Percentiles rank a stretch among this genome's conserved stretches.
Conservation (phyloP, 163 green algal genomes). For the Coccomyxa subellipsoidea region DNA sequence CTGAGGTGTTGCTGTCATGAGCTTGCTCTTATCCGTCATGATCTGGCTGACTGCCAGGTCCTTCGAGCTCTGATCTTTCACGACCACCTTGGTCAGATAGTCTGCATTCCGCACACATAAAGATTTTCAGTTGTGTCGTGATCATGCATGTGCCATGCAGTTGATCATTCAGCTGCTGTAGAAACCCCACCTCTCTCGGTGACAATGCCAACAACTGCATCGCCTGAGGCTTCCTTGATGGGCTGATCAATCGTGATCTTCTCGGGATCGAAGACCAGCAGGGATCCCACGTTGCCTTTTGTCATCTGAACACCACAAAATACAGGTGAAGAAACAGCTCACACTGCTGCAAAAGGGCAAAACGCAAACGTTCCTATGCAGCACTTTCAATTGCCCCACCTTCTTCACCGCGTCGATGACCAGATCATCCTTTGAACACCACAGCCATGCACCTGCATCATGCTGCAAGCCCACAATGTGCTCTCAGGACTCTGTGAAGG, state of each 20-base stretch:
- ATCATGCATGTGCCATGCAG: too few relatives aligned
- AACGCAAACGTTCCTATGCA: background rate
- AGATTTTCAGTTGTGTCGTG: too few relatives aligned
- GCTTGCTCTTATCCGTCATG: constrained; percentile 49
- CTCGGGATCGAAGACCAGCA: constrained; percentile 56
- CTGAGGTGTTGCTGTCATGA: constrained; percentile 51
- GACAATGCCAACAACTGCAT: constrained; percentile 64
- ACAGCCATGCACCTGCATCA: constrained; percentile 52
- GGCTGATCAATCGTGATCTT: constrained; percentile 38
- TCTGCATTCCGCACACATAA: constrained; percentile 33
- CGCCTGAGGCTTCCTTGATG: constrained; percentile 30
- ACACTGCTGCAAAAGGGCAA: too few relatives aligned
- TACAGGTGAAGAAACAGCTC: background rate
- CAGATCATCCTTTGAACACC: constrained; percentile 50
- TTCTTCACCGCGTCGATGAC: constrained; percentile 60
- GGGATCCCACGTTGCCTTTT: constrained; percentile 57
- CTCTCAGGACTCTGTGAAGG: background rate
- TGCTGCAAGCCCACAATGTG: constrained; percentile 16
- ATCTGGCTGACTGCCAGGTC: constrained; percentile 49
- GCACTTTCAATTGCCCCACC: constrained; percentile 16
- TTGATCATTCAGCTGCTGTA: too few relatives aligned
- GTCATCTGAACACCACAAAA: constrained; percentile 50
- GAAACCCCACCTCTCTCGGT: constrained; percentile 52
- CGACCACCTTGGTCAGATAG: constrained; percentile 69
- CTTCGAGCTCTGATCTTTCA: constrained; percentile 44